Base-by-base conservation (phyloP, 208 protist genomes). In the Leishmania guyanensis region DNA sequence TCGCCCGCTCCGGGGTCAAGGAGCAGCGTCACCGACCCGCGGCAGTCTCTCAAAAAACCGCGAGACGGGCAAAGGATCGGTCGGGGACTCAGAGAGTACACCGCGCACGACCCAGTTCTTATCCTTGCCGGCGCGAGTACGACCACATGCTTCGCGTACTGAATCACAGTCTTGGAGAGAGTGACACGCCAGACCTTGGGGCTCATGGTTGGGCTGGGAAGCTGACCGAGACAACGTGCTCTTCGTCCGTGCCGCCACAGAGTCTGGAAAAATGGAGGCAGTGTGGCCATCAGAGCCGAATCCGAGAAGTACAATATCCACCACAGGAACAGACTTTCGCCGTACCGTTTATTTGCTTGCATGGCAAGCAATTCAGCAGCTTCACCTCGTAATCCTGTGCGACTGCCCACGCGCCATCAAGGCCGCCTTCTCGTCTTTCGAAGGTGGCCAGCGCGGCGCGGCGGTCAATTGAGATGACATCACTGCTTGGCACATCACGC, bases 121-220 rank as follows among this genome's bases (percentile, higher is more conserved):
- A 46, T 94, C 88, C 36, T 84, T 81, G 0, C 93, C 91, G 20
- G 84, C 80, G 92, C 93, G 0, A 97, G 84, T 74, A 97, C 84
- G 65, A 97, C 81, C 14, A 97, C 93, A 39, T 95, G 86, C 68
- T 82, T 81, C 1, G 93, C 93, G 48, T 90, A 77, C 76, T 87
- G 78, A 50, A 97, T 97, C 70, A 90, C 86, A n/a, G 66, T 20
- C 72, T 86, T 84, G n/a, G 92, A 90, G 20, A 97, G 77, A 39
- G 92, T 95, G 39, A 93, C 88, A 17, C 93, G 89, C 91, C 91
- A 94, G 65, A 97, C 92, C 80, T 97, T 93, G 5, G 93, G 93
- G 60, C 80, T 86, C 93, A 97, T 97, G 10, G 90, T 90, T 20
- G 87, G 84, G 71, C 91, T 94, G 1, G 92, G 58, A 94, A 95